A percentile compares a stretch with the other conserved stretches of the same genome.
Evolutionary conservation across 177 flowering plant species (phyloP).

Genomic region (Vitis hybrid): DNA sequence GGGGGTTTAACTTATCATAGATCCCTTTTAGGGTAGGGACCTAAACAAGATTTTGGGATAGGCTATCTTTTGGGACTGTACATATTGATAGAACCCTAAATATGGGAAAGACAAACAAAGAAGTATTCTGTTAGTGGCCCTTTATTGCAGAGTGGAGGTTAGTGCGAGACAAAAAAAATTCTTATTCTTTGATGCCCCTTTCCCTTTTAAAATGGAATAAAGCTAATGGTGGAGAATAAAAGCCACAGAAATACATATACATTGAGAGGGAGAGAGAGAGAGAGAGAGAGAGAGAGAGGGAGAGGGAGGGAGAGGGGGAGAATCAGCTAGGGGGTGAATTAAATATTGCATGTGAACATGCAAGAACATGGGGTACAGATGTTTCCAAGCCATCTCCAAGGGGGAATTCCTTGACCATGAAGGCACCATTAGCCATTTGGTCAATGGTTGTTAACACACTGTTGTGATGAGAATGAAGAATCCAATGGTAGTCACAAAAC

Average conservation of each 20-base stretch:
- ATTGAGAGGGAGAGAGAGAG: neutral
- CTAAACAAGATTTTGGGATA: neutral
- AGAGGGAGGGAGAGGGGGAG: neutral
- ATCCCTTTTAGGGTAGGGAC: neutral
- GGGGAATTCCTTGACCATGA: constrained; percentile 12
- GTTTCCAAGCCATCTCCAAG: constrained; percentile 13
- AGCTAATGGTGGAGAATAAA: constrained; percentile 16
- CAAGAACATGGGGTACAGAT: constrained; percentile 35
- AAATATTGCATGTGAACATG: constrained; percentile 20
- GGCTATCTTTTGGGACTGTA: constrained; percentile 7
- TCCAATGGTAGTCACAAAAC: constrained; percentile 15
- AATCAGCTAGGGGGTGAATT: too few relatives aligned
- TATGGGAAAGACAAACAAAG: constrained; percentile 3
- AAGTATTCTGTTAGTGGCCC: neutral
- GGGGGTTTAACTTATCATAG: neutral
- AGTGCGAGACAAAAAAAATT: constrained; percentile 21
- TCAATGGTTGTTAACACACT: constrained; percentile 14
- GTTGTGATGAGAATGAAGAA: constrained; percentile 10
- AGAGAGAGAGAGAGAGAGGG: constrained; percentile 9
- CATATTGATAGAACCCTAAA: neutral
- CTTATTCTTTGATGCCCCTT: constrained; percentile 44
- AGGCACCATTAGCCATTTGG: constrained; percentile 3
- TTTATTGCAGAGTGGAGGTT: constrained; percentile 28
- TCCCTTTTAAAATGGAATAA: constrained; percentile 25
- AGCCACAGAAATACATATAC: neutral